Percentiles rank a stretch among this genome's conserved stretches.
Conservation (phyloP, 768 basidiomycete species). For the Xanthoconium stramineum region DNA sequence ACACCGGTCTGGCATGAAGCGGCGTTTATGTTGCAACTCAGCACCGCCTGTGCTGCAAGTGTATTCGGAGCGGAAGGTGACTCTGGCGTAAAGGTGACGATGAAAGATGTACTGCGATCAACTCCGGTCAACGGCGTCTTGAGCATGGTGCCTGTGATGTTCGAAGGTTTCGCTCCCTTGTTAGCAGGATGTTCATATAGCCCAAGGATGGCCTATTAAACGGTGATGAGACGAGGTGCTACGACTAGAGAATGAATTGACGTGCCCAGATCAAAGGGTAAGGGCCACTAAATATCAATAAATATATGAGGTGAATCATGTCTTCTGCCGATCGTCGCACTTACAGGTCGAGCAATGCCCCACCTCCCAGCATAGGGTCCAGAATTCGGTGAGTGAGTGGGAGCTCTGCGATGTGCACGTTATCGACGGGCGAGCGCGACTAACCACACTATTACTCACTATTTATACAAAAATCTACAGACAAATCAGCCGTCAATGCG, state of each 20-base stretch:
- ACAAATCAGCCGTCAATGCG: slow-evolving; percentile 72
- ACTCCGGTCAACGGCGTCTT: slow-evolving; percentile 77
- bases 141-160: slow-evolving; percentile 67
- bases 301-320: slow-evolving; percentile 1
- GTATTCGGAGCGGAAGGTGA: slow-evolving; percentile 32
- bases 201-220: slow-evolving; percentile 64
- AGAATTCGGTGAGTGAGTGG: slow-evolving; percentile 72
- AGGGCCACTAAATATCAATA: slow-evolving; percentile 53
- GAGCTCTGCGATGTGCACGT: slow-evolving; percentile 41
- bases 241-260: background rate
- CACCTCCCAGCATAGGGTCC: slow-evolving; percentile 77
- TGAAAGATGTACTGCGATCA: slow-evolving; percentile 74
- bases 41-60: slow-evolving; percentile 67
- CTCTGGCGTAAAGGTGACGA: slow-evolving; percentile 58
- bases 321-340: slow-evolving; percentile 24
- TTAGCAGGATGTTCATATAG: slow-evolving; percentile 82
- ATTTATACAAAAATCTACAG: slow-evolving; percentile 62
- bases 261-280: slow-evolving; percentile 79
- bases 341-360: slow-evolving; percentile 80
- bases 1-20: slow-evolving; percentile 49
- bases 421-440: background rate
- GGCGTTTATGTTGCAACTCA: slow-evolving; percentile 66
- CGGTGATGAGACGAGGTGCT: slow-evolving; percentile 9
- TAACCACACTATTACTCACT: slow-evolving; percentile 37
- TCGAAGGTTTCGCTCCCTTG: slow-evolving; percentile 51